These are phyloP conservation scores for Fibroporia radiculosa DNA, from an alignment of 768 basidiomycete genomes.

Conservation along the genomic window DNA sequence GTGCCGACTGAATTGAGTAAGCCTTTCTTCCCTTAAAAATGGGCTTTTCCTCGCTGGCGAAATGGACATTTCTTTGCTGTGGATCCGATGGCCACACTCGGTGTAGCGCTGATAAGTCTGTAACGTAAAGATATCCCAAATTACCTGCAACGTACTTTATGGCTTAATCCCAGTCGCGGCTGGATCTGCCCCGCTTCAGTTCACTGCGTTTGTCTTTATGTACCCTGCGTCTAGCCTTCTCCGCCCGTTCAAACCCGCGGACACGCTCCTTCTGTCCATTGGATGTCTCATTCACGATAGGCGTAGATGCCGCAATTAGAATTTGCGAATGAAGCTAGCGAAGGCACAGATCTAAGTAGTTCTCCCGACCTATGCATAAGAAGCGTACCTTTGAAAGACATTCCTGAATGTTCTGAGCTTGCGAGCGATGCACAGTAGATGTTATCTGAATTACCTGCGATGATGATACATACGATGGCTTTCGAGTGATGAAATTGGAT, in stretches of 20 bases:
- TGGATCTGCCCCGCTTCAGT: constrained; percentile 33
- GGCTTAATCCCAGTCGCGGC: constrained; percentile 17
- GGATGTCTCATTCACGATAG: constrained; percentile 46
- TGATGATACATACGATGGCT: constrained; percentile 66
- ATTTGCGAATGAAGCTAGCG: constrained; percentile 48
- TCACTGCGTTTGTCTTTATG: constrained; percentile 49
- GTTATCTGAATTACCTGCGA: constrained; percentile 61
- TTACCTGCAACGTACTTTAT: too few species aligned
- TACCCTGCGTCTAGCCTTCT: constrained; percentile 37
- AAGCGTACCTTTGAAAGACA: constrained; percentile 50
- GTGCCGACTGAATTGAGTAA: too few species aligned
- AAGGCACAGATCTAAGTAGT: too few species aligned
- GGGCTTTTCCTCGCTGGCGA: too few species aligned
- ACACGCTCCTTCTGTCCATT: constrained; percentile 51
- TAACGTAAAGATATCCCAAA: too few species aligned
- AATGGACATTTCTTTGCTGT: too few species aligned
- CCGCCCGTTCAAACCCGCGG: constrained; percentile 33
- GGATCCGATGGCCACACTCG: too few species aligned
- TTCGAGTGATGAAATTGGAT: too few species aligned
- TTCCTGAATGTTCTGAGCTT: constrained; percentile 68
- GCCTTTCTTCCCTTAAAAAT: too few species aligned
- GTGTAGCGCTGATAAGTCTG: too few species aligned
- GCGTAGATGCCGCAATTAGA: constrained; percentile 34
- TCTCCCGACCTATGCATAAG: too few species aligned
- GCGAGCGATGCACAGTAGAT: constrained; percentile 66